phyloP scores from a whole-genome alignment of 352 stramenopile genomes.

The Phytopythium oedochilum region DNA sequence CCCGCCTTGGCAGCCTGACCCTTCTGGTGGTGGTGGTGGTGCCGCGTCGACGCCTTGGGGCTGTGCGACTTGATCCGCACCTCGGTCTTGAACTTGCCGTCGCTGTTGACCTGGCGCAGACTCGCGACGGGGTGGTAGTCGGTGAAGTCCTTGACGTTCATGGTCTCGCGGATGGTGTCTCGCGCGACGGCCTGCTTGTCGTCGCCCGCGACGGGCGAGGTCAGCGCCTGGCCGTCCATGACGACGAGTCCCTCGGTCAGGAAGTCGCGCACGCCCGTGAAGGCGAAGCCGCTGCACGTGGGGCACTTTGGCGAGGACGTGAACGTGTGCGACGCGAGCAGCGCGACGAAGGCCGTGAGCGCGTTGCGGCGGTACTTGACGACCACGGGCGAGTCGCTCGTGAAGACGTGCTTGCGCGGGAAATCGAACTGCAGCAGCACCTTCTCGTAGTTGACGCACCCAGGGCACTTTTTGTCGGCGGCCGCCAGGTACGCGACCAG shows the following conservation, averaged over 20 bases:
- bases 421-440: constrained; percentile 81
- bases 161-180: constrained; percentile 51
- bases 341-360: constrained; percentile 58
- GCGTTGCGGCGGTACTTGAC: constrained; percentile 82
- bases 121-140: constrained; percentile 45
- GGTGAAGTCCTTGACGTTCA: constrained; percentile 78
- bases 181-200: constrained; percentile 12
- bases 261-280: constrained; percentile 77
- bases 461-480: constrained; percentile 67
- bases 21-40: constrained; percentile 7
- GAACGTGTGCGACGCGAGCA: constrained; percentile 81
- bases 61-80: constrained; percentile 8
- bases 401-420: constrained; percentile 80
- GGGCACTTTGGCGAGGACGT: constrained; percentile 75
- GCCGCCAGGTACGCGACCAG: constrained; percentile 58
- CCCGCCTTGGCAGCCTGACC: constrained; percentile 5
- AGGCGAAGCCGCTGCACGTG: constrained; percentile 66
- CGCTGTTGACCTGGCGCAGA: constrained; percentile 52
- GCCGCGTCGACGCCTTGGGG: constrained; percentile 7
- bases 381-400: constrained; percentile 63
- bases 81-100: constrained; percentile 51
- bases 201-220: constrained; percentile 7
- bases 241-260: constrained; percentile 38
- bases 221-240: background rate
- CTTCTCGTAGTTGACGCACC: constrained; percentile 82